Evolutionary conservation across 78 protist genomes (phyloP).

Genomic region (Thecamonas trahens): DNA sequence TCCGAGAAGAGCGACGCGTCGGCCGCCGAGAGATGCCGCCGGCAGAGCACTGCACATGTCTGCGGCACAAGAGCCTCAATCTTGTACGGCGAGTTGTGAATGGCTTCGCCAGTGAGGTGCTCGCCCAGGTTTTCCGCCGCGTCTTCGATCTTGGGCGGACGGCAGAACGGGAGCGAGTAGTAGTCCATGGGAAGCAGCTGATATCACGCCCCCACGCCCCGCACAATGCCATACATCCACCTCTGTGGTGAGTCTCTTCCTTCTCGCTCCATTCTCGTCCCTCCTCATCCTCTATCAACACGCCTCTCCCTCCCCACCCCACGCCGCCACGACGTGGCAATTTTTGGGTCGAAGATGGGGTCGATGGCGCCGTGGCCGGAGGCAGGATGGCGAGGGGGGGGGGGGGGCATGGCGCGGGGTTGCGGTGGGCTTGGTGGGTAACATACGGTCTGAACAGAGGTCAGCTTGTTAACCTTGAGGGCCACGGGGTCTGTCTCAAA

Average conservation of each 20-base stretch:
- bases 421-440: background rate
- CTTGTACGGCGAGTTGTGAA: constrained; percentile 44
- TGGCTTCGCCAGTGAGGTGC: constrained; percentile 69
- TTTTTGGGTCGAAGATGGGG: no score
- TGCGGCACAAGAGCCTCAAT: constrained; percentile 15
- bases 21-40: background rate
- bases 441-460: constrained; percentile 24
- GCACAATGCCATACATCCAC: no score
- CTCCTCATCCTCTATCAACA: no score
- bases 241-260: constrained; percentile 10
- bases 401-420: no score
- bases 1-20: background rate
- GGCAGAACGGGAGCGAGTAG: constrained; percentile 56
- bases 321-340: no score
- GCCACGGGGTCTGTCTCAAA: constrained; percentile 7
- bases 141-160: constrained; percentile 11
- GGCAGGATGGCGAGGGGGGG: no score
- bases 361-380: no score
- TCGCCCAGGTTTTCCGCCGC: constrained; percentile 77
- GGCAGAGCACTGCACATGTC: background rate
- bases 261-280: constrained; percentile 11
- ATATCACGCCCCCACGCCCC: no score
- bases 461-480: constrained; percentile 39
- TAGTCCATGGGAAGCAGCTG: constrained; percentile 75
- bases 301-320: no score